These are phyloP conservation scores for Boletus sp. DNA, from an alignment of 768 basidiomycete species.

Conservation along the genomic window DNA sequence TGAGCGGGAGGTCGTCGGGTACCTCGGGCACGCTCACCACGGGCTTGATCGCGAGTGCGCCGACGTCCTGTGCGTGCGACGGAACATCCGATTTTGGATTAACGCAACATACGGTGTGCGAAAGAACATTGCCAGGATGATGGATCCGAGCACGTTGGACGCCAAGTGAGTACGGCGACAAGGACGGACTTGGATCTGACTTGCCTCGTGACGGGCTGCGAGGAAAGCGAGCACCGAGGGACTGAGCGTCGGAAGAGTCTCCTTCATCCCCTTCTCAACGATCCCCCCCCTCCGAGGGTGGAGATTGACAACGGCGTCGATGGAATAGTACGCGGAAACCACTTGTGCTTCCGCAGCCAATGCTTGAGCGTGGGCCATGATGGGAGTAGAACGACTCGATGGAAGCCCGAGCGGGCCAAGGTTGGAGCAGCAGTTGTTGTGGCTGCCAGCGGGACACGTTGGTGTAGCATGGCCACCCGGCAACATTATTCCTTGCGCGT, in stretches of 20 bases:
- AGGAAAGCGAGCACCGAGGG: constrained; percentile 38
- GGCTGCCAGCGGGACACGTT: not conserved
- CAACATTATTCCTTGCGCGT: not conserved
- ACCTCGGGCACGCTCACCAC: constrained; percentile 31
- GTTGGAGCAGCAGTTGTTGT: not conserved
- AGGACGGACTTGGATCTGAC: not conserved
- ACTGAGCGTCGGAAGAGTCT: constrained; percentile 30
- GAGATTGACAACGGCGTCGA: not conserved
- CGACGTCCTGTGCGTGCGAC: constrained; percentile 19
- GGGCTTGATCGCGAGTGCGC: constrained; percentile 35
- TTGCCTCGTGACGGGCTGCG: constrained; percentile 31
- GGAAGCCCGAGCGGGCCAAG: not conserved
- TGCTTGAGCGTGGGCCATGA: not conserved
- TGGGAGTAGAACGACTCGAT: not conserved
- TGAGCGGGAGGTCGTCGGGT: constrained; percentile 46
- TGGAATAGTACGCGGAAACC: not conserved
- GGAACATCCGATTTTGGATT: not conserved
- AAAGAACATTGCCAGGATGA: not conserved
- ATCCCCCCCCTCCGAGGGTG: not conserved
- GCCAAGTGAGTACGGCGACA: not conserved
- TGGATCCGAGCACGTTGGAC: not conserved
- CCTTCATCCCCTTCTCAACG: not conserved
- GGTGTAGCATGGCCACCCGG: not conserved
- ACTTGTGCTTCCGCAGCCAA: not conserved
- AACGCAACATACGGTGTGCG: not conserved